Conservation (phyloP, 345 rosid species). For the Euphorbia peplus region DNA sequence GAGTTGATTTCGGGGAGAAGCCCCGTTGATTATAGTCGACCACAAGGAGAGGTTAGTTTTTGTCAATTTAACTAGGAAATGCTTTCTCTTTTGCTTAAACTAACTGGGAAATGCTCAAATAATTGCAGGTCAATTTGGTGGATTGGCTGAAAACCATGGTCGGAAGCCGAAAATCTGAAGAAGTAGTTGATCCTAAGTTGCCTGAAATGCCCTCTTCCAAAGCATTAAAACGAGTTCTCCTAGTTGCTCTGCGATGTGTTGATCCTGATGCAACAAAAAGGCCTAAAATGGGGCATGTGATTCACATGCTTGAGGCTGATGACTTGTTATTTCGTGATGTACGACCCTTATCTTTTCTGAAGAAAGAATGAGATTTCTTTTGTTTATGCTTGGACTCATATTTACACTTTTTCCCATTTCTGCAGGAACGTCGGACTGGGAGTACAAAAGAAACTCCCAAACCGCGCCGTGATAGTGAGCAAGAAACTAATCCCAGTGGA, state of each 20-base stretch:
- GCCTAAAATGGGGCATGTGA: constrained; percentile 94
- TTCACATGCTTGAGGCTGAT: constrained; percentile 99
- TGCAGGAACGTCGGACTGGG: constrained; percentile 46
- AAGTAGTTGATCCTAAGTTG: constrained; percentile 84
- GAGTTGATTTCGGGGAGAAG: constrained; percentile 85
- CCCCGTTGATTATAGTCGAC: constrained; percentile 86
- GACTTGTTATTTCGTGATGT: constrained; percentile 78
- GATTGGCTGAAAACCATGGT: constrained; percentile 93
- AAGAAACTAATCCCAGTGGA: constrained; percentile 20
- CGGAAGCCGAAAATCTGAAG: constrained; percentile 80
- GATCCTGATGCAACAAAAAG: constrained; percentile 95
- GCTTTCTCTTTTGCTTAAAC: background rate
- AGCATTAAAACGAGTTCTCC: constrained; percentile 75
- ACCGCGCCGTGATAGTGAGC: constrained; percentile 27
- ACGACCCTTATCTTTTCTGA: constrained; percentile 23
- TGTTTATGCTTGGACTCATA: background rate
- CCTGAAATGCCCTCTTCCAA: constrained; percentile 80
- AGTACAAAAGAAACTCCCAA: constrained; percentile 37
- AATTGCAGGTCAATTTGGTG: constrained; percentile 78
- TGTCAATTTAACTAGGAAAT: background rate
- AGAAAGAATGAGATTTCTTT: background rate
- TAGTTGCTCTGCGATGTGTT: constrained; percentile 88
- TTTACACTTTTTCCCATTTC: background rate
- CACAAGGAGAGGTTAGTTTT: constrained; percentile 76
- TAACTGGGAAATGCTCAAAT: constrained; percentile 13